phyloP scores from a whole-genome alignment of 2,329 filamentous ascomycete species.

The Penicillium sp. region DNA sequence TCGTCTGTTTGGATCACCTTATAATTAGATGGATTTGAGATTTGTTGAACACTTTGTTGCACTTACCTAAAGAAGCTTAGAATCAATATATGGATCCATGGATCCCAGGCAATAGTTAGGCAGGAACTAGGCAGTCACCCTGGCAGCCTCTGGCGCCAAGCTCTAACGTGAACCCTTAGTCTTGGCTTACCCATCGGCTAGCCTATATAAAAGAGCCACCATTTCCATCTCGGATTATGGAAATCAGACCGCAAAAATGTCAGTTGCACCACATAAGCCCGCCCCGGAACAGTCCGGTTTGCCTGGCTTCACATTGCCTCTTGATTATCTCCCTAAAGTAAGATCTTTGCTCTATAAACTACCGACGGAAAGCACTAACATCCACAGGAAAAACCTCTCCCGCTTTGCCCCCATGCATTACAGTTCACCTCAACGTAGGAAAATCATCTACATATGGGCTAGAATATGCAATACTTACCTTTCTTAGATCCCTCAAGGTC shows the following conservation, averaged over 20 bases:
- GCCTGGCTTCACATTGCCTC: neutral
- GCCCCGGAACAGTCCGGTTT: neutral
- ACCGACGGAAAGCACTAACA: neutral
- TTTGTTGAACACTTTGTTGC: neutral
- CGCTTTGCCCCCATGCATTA: neutral
- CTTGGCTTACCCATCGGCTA: neutral
- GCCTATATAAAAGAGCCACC: neutral
- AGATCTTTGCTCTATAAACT: neutral
- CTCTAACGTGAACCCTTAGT: neutral
- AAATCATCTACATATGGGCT: neutral
- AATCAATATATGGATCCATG: constrained; percentile 8
- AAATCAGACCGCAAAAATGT: neutral
- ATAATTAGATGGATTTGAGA: constrained; percentile 20
- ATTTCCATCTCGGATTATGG: neutral
- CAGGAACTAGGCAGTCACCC: neutral
- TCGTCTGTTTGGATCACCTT: constrained; percentile 11
- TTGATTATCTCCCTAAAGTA: neutral
- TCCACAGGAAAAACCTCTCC: neutral
- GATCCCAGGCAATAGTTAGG: neutral
- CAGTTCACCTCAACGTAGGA: neutral
- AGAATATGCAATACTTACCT: neutral
- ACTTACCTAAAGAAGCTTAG: neutral
- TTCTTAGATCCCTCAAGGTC: neutral
- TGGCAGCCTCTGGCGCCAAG: neutral
- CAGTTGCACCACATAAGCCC: neutral